Evolutionary conservation across 179 eudicot species (phyloP).

Genomic region (Camellia oleifera): DNA sequence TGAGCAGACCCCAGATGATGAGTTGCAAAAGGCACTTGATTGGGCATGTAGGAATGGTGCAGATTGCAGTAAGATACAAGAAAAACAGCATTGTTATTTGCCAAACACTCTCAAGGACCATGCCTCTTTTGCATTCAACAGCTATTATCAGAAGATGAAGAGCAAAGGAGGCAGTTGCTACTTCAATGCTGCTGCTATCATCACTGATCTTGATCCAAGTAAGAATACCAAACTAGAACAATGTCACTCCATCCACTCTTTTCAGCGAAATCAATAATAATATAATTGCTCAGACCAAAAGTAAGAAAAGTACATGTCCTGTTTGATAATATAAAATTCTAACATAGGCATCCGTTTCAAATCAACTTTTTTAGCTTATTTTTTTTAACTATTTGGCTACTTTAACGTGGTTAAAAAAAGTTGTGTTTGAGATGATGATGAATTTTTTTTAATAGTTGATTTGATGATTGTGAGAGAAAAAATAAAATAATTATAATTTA

Average conservation of each 20-base stretch:
- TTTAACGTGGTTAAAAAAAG: too few species aligned
- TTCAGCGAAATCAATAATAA: background rate
- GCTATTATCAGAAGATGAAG: constrained; percentile 71
- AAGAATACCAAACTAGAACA: constrained; percentile 16
- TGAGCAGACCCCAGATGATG: constrained; percentile 50
- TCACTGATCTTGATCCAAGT: constrained; percentile 67
- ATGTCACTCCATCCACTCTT: background rate
- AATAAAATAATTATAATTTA: too few species aligned
- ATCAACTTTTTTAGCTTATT: too few species aligned
- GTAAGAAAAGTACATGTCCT: background rate
- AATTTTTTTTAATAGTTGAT: too few species aligned
- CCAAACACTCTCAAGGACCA: constrained; percentile 66
- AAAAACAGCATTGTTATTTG: constrained; percentile 42
- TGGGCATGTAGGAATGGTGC: constrained; percentile 90
- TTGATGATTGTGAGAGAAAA: too few species aligned
- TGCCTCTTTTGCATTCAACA: constrained; percentile 81
- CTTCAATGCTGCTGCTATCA: constrained; percentile 67
- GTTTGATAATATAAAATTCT: background rate
- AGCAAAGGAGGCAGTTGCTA: constrained; percentile 62
- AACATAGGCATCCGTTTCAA: too few species aligned
- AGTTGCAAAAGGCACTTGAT: constrained; percentile 46
- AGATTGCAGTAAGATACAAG: constrained; percentile 52
- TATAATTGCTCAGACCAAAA: background rate
- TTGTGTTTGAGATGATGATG: too few species aligned
- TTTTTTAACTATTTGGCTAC: too few species aligned